Percentiles rank a stretch among this genome's conserved stretches.
Evolutionary conservation across 768 basidiomycete genomes (phyloP).

Genomic region (Candolleomyces aberdarensis): DNA sequence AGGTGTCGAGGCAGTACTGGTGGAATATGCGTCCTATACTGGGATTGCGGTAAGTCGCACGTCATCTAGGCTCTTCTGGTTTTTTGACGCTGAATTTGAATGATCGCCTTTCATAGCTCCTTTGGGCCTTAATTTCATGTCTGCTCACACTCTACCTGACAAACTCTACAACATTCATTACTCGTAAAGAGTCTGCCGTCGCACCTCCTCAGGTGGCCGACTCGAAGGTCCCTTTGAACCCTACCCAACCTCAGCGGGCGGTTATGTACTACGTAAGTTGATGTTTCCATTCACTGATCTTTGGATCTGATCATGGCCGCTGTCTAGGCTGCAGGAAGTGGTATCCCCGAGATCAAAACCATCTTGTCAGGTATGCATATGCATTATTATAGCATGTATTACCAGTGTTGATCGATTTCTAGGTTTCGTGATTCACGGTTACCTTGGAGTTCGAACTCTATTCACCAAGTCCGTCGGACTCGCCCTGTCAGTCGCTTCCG

Average conservation of each 20-base stretch:
- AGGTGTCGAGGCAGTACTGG: constrained; percentile 36
- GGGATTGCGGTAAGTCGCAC: constrained; percentile 66
- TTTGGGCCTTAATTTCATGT: constrained; percentile 68
- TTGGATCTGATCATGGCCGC: constrained; percentile 6
- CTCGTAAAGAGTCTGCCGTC: constrained; percentile 86
- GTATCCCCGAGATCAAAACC: constrained; percentile 96
- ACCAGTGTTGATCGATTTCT: constrained; percentile 5
- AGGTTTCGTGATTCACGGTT: constrained; percentile 98
- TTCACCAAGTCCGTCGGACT: constrained; percentile 90
- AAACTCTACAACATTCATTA: constrained; percentile 82
- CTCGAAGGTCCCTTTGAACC: constrained; percentile 33
- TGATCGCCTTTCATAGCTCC: constrained; percentile 43
- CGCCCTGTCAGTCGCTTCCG: constrained; percentile 88
- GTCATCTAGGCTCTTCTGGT: constrained; percentile 1
- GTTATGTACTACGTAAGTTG: constrained; percentile 81
- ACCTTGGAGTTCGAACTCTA: constrained; percentile 85
- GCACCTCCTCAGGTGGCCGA: constrained; percentile 30
- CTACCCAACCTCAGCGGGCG: constrained; percentile 46
- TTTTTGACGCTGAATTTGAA: neutral
- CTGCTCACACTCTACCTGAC: constrained; percentile 86
- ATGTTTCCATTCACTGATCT: neutral
- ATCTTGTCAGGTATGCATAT: constrained; percentile 69
- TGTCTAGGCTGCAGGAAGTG: constrained; percentile 83
- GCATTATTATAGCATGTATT: neutral
- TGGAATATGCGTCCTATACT: constrained; percentile 71